A percentile compares a stretch with the other conserved stretches of the same genome.
Conservation (phyloP, 352 stramenopile species). For the Pythium brassicae region DNA sequence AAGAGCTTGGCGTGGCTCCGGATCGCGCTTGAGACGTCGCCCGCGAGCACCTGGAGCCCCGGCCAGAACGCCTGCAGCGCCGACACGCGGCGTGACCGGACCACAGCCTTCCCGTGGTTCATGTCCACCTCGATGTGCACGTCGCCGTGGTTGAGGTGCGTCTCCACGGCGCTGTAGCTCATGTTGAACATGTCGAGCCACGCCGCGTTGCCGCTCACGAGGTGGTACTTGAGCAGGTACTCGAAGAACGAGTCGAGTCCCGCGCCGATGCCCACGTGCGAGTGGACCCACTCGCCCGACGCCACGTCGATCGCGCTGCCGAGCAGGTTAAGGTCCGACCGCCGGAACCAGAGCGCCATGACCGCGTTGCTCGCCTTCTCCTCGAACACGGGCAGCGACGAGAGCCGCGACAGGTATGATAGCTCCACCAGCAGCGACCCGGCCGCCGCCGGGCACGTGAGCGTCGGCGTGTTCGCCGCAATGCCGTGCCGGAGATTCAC, state of each 20-base stretch:
- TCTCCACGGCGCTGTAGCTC: constrained; percentile 76
- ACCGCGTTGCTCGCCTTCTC: constrained; percentile 54
- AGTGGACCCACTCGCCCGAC: constrained; percentile 79
- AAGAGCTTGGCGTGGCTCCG: constrained; percentile 93
- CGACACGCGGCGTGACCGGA: constrained; percentile 66
- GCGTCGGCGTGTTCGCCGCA: constrained; percentile 63
- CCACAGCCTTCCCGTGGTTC: constrained; percentile 50
- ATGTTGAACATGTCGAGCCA: constrained; percentile 92
- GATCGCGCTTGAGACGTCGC: constrained; percentile 88
- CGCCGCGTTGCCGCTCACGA: constrained; percentile 91
- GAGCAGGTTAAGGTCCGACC: constrained; percentile 86
- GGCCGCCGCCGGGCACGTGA: constrained; percentile 94
- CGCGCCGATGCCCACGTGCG: constrained; percentile 83
- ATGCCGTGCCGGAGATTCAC: constrained; percentile 90
- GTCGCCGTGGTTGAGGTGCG: constrained; percentile 67
- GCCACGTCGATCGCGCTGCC: constrained; percentile 94
- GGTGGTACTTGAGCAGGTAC: constrained; percentile 97
- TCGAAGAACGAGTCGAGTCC: constrained; percentile 98
- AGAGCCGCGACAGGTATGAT: constrained; percentile 89
- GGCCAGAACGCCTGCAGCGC: constrained; percentile 97
- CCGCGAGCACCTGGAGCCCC: constrained; percentile 93
- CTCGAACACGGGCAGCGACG: constrained; percentile 56
- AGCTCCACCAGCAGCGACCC: constrained; percentile 97
- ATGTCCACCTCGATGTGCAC: constrained; percentile 88
- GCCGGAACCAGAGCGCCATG: constrained; percentile 70